Conservation (phyloP, 164 flowering plant species). For the Kalanchoe fedtschenkoi region DNA sequence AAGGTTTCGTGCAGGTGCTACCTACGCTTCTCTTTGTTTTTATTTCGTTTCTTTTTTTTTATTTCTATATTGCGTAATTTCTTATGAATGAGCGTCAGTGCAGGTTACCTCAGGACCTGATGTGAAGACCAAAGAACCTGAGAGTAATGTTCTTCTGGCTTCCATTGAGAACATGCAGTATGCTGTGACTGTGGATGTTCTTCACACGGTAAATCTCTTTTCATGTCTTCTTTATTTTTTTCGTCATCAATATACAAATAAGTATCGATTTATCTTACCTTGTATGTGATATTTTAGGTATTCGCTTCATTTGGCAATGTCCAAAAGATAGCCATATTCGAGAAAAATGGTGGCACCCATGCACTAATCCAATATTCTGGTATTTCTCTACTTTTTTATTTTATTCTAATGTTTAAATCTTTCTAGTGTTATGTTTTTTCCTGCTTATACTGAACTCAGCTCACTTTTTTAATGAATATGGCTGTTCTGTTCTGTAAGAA, state of each 20-base stretch:
- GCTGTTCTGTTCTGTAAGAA: not conserved
- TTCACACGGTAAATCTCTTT: slow-evolving; percentile 51
- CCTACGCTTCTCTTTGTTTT: not conserved
- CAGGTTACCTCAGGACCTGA: slow-evolving; percentile 60
- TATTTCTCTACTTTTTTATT: slow-evolving; percentile 11
- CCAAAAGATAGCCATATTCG: slow-evolving; percentile 95
- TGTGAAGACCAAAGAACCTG: slow-evolving; percentile 71
- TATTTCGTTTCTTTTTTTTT: not conserved
- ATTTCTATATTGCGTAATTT: not conserved
- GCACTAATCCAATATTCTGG: slow-evolving; percentile 92
- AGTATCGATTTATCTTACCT: not conserved
- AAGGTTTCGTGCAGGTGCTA: slow-evolving; percentile 70
- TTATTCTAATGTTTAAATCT: not conserved
- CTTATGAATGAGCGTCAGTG: slow-evolving; percentile 6
- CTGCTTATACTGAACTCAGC: not conserved
- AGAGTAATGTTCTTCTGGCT: slow-evolving; percentile 94
- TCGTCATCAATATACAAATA: not conserved
- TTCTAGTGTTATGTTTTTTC: not conserved
- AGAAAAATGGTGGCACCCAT: slow-evolving; percentile 86
- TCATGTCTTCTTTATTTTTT: not conserved
- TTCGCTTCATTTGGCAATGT: slow-evolving; percentile 90
- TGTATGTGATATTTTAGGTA: slow-evolving; percentile 33
- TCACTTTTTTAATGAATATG: not conserved
- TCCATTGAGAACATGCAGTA: slow-evolving; percentile 97
- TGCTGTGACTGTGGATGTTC: slow-evolving; percentile 84